Evolutionary conservation across 768 basidiomycete genomes (phyloP).

Genomic region (Termitomyces sp.): DNA sequence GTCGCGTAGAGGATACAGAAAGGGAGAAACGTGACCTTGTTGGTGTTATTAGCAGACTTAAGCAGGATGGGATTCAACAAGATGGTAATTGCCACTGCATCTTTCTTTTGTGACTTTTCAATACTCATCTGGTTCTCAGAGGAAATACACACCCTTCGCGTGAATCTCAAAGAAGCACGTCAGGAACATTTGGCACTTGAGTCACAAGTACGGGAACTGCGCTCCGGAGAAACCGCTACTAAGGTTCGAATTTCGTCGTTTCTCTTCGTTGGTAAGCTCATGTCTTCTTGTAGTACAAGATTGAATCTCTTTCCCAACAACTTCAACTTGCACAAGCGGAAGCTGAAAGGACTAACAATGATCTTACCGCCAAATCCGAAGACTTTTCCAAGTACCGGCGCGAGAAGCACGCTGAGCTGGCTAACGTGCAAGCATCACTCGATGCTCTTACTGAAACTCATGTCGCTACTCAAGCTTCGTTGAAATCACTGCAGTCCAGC

Average conservation of each 20-base stretch:
- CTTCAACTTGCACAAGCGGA: slow-evolving; percentile 74
- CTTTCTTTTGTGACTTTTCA: background rate
- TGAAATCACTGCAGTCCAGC: slow-evolving; percentile 70
- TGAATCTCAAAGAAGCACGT: slow-evolving; percentile 69
- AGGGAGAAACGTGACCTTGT: slow-evolving; percentile 90
- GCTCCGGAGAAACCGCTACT: slow-evolving; percentile 72
- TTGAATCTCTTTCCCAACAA: slow-evolving; percentile 82
- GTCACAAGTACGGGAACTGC: slow-evolving; percentile 65
- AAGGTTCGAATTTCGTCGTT: slow-evolving; percentile 42
- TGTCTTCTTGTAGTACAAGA: slow-evolving; percentile 60
- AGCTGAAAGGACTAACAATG: slow-evolving; percentile 63
- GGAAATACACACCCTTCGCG: slow-evolving; percentile 66
- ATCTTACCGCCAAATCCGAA: slow-evolving; percentile 70
- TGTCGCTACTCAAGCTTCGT: slow-evolving; percentile 59
- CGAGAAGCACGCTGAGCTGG: slow-evolving; percentile 73
- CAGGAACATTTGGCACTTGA: slow-evolving; percentile 70
- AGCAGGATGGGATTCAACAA: slow-evolving; percentile 68
- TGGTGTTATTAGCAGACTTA: slow-evolving; percentile 76
- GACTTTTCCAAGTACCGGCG: slow-evolving; percentile 83
- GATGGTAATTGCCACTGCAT: slow-evolving; percentile 54
- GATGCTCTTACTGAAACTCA: slow-evolving; percentile 70
- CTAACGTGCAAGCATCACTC: slow-evolving; percentile 70
- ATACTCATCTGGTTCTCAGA: slow-evolving; percentile 36
- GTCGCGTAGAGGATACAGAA: slow-evolving; percentile 69
- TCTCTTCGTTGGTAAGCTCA: background rate